A percentile compares a stretch with the other conserved stretches of the same genome.
Evolutionary conservation across 2,329 filamentous ascomycete genomes (phyloP).

Genomic region (Ophioceras dolichostomum): DNA sequence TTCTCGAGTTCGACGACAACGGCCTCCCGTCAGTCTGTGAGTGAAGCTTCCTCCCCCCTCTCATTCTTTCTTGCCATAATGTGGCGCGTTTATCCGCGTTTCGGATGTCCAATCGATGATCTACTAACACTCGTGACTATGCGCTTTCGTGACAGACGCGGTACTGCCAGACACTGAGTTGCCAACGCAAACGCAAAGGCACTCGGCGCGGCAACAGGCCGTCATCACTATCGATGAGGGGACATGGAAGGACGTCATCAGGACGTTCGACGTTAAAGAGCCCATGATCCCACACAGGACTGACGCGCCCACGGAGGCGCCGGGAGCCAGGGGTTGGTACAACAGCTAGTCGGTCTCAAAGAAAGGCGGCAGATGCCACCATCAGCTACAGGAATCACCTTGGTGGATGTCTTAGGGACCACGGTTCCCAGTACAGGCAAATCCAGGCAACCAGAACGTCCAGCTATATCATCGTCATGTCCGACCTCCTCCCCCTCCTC

Average conservation of each 20-base stretch:
- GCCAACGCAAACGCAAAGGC: slow-evolving; percentile 17
- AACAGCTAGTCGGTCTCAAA: too few relatives aligned
- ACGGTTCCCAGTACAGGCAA: too few relatives aligned
- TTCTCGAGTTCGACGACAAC: slow-evolving; percentile 60
- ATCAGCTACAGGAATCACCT: too few relatives aligned
- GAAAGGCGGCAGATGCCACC: too few relatives aligned
- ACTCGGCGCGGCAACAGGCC: slow-evolving; percentile 64
- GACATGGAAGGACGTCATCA: slow-evolving; percentile 68
- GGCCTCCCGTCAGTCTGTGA: slow-evolving; percentile 70
- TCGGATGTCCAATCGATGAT: neutral
- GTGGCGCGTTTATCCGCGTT: neutral
- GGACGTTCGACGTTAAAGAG: slow-evolving; percentile 63
- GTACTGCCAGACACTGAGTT: neutral
- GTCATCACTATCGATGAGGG: slow-evolving; percentile 80
- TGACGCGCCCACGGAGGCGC: slow-evolving; percentile 38
- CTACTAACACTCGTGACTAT: neutral
- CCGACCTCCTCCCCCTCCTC: too few relatives aligned
- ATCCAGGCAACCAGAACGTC: too few relatives aligned
- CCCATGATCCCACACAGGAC: slow-evolving; percentile 76
- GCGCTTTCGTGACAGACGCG: neutral
- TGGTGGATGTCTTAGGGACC: too few relatives aligned
- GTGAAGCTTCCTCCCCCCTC: slow-evolving; percentile 19
- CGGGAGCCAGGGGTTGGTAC: slow-evolving; percentile 29
- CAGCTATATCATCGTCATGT: too few relatives aligned
- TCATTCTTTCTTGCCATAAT: neutral